Conservation (phyloP, 352 stramenopile species). For the Phytophthora rubi region DNA sequence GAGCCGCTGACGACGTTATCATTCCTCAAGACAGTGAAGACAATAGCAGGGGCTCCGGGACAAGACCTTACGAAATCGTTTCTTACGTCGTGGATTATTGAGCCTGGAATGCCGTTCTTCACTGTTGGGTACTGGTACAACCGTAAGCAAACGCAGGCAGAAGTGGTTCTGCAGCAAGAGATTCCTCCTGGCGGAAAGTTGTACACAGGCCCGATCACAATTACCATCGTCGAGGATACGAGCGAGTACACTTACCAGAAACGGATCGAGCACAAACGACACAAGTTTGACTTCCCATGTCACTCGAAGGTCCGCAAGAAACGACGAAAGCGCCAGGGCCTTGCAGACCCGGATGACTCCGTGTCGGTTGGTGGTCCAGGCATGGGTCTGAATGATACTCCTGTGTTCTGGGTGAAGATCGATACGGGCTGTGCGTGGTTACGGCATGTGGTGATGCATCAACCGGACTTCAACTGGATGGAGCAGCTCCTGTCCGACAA, state of each 20-base stretch:
- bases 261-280: constrained; percentile 82
- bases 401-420: constrained; percentile 89
- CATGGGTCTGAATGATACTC: constrained; percentile 88
- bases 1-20: constrained; percentile 81
- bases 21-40: constrained; percentile 84
- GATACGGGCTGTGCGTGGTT: constrained; percentile 81
- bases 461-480: constrained; percentile 91
- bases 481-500: constrained; percentile 86
- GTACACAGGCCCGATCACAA: constrained; percentile 80
- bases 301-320: constrained; percentile 91
- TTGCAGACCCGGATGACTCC: constrained; percentile 80
- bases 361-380: constrained; percentile 77
- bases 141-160: constrained; percentile 85
- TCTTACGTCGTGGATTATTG: constrained; percentile 81
- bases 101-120: constrained; percentile 86
- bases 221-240: constrained; percentile 88
- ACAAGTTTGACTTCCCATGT: constrained; percentile 89
- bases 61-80: constrained; percentile 87
- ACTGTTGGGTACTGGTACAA: constrained; percentile 91
- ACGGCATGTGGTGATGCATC: constrained; percentile 85
- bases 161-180: constrained; percentile 86
- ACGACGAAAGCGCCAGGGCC: constrained; percentile 79
- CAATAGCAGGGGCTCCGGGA: constrained; percentile 73
- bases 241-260: constrained; percentile 85
- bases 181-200: constrained; percentile 81